A percentile compares a stretch with the other conserved stretches of the same genome.
Conservation (phyloP, 176 grass and related monocot species). For the Eleusine coracana region DNA sequence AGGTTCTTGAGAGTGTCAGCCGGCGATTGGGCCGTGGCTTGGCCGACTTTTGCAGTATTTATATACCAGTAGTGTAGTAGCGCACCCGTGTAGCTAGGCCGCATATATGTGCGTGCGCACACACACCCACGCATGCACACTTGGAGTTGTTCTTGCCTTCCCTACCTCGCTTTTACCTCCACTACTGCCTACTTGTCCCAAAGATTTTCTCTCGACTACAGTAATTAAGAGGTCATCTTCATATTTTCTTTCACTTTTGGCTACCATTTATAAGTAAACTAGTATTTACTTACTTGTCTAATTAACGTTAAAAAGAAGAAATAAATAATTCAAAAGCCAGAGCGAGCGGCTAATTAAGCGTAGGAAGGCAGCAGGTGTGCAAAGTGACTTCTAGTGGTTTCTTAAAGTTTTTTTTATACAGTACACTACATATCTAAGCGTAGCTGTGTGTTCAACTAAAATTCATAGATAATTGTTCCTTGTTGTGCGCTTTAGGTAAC, state of each 20-base stretch:
- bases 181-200: constrained; percentile 12
- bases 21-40: constrained; percentile 46
- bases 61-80: constrained; percentile 24
- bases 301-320: neutral
- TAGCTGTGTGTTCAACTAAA: neutral
- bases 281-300: neutral
- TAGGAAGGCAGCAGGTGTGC: neutral
- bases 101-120: constrained; percentile 39
- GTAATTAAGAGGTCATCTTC: neutral
- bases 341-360: neutral
- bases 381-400: neutral
- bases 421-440: neutral
- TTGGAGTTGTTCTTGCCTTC: constrained; percentile 46
- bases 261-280: neutral
- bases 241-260: neutral
- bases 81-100: constrained; percentile 34
- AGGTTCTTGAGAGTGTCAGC: constrained; percentile 57
- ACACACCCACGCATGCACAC: constrained; percentile 31
- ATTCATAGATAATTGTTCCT: neutral
- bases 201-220: neutral
- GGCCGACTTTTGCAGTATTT: constrained; percentile 56
- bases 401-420: neutral
- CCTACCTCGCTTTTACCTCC: constrained; percentile 37
- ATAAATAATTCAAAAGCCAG: neutral
- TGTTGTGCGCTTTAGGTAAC: neutral